Conservation (phyloP, 305 asterid species). For the Fraxinus sp. region DNA sequence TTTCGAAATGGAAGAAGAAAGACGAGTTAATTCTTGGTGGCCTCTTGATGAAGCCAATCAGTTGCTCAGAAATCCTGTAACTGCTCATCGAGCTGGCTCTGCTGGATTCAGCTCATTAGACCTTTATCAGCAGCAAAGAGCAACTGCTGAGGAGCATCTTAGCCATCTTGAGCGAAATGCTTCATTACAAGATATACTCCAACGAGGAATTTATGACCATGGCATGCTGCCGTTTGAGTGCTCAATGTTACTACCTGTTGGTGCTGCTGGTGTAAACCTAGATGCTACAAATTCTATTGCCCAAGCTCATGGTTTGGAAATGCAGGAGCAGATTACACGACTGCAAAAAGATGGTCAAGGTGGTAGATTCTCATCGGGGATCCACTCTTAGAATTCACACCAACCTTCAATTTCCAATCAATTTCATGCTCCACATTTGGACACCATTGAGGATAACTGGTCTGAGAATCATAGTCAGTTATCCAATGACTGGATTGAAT, state of each 20-base stretch:
- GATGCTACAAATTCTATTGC: conserved; percentile 56
- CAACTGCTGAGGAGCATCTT: conserved; percentile 68
- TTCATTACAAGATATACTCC: conserved; percentile 68
- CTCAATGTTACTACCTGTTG: conserved; percentile 59
- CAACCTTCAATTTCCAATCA: conserved; percentile 49
- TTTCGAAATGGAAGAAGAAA: conserved; percentile 83
- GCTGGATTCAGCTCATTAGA: conserved; percentile 65
- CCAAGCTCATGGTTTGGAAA: conserved; percentile 63
- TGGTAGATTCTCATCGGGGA: conserved; percentile 59
- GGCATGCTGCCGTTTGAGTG: conserved; percentile 61
- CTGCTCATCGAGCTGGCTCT: conserved; percentile 48
- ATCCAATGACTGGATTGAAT: conserved; percentile 69
- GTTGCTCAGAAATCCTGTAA: conserved; percentile 58
- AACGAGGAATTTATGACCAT: conserved; percentile 63
- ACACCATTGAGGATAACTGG: conserved; percentile 61
- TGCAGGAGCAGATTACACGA: conserved; percentile 66
- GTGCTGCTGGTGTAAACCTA: conserved; percentile 55
- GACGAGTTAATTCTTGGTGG: conserved; percentile 63
- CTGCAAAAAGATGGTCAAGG: conserved; percentile 61
- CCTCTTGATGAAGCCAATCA: conserved; percentile 68
- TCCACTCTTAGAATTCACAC: conserved; percentile 53
- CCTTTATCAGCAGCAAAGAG: conserved; percentile 58
- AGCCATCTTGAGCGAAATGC: conserved; percentile 61
- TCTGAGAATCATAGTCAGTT: conserved; percentile 57
- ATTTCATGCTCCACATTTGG: conserved; percentile 50